Conservation (phyloP, 2,329 filamentous ascomycete genomes). For the Epichloe sylvatica region DNA sequence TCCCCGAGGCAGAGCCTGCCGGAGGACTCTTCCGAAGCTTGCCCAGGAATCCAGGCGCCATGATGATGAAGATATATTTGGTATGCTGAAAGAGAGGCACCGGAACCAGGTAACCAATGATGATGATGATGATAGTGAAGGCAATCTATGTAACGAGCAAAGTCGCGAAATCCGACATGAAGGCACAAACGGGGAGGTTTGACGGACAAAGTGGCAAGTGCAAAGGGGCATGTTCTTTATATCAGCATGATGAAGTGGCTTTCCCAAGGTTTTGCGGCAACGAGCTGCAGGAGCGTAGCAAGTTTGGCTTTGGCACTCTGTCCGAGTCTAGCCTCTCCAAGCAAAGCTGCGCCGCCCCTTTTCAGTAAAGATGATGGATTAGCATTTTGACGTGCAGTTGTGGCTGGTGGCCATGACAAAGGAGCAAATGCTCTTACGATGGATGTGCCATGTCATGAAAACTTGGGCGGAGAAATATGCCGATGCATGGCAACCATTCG, state of each 20-base stretch:
- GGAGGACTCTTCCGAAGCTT: background rate
- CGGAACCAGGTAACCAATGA: background rate
- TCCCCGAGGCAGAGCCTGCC: too few species aligned
- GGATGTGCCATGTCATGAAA: background rate
- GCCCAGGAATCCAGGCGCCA: background rate
- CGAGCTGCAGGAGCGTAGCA: background rate
- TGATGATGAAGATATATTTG: background rate
- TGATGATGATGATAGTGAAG: background rate
- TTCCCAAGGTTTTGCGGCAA: background rate
- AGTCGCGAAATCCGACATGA: background rate
- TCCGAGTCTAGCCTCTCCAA: background rate
- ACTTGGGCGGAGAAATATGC: background rate
- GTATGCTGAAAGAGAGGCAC: background rate
- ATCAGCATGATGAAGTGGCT: background rate
- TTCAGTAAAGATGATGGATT: background rate
- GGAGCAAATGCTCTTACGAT: background rate
- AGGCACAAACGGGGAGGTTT: background rate
- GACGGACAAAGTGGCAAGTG: background rate
- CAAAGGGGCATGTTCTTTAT: background rate
- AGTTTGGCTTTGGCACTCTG: background rate
- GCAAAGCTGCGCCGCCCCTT: background rate
- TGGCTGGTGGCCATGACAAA: background rate
- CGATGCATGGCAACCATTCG: background rate
- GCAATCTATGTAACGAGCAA: too few species aligned
- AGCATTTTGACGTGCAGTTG: background rate